Conservation (phyloP, 495 filamentous ascomycete genomes). For the Platismatia glauca region DNA sequence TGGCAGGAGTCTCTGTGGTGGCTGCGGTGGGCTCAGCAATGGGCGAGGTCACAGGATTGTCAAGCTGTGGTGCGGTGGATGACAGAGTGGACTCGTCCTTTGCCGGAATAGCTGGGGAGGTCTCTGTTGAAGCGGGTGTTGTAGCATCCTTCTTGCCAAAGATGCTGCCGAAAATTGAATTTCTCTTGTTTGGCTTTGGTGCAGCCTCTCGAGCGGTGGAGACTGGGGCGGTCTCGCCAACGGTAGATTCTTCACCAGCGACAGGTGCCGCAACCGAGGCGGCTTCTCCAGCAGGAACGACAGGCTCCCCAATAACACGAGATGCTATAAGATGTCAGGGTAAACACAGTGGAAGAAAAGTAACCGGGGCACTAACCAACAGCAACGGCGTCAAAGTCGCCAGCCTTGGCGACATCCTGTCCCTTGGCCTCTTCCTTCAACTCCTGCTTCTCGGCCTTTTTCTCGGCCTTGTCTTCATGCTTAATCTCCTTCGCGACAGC, state of each 20-base stretch:
- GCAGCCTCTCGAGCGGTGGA: conserved; percentile 18
- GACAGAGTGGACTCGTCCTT: conserved; percentile 39
- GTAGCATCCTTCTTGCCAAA: conserved; percentile 45
- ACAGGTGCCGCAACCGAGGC: conserved; percentile 1
- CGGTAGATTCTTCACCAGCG: conserved; percentile 15
- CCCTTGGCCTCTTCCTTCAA: conserved; percentile 34
- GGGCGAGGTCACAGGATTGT: conserved; percentile 41
- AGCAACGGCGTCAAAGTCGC: conserved; percentile 18
- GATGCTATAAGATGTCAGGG: conserved; percentile 16
- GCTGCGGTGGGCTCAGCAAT: conserved; percentile 35
- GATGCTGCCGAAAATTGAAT: conserved; percentile 43
- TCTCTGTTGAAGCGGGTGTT: conserved; percentile 46
- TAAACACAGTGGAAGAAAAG: neutral
- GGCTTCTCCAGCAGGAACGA: conserved; percentile 14
- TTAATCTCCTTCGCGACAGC: conserved; percentile 1
- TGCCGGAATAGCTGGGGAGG: conserved; percentile 32
- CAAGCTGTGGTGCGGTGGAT: conserved; percentile 43
- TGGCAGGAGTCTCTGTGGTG: conserved; percentile 6
- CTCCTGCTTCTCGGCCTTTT: conserved; percentile 17
- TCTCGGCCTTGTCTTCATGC: conserved; percentile 8
- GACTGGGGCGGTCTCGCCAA: conserved; percentile 26
- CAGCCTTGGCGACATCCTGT: conserved; percentile 5
- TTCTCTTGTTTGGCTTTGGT: conserved; percentile 38
- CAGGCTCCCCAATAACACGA: conserved; percentile 20
- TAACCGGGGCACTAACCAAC: conserved; percentile 13